Conservation (phyloP, 1,139 yeast species). For the Geotrichum bryndzae region DNA sequence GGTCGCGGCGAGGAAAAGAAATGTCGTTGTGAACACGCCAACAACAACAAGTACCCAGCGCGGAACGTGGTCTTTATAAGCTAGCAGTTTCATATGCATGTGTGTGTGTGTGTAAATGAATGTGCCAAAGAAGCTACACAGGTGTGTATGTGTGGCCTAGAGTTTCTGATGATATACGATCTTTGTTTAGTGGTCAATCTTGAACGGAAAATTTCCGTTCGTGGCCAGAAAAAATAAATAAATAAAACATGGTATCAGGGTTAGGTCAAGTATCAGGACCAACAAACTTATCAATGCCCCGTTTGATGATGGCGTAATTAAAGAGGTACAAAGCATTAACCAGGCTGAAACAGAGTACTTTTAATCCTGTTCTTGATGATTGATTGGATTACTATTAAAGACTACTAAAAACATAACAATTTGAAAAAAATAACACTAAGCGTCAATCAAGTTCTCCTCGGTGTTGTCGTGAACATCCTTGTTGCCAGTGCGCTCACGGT, state of each 20-base stretch:
- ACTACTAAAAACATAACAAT: background rate
- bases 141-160: too few species aligned
- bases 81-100: background rate
- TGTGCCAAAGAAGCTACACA: background rate
- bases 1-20: background rate
- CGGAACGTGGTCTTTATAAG: background rate
- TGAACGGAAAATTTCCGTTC: too few species aligned
- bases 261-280: background rate
- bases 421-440: slow-evolving; percentile 31
- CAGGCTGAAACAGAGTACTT: background rate
- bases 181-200: too few species aligned
- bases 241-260: background rate
- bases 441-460: slow-evolving; percentile 47
- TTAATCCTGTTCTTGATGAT: background rate
- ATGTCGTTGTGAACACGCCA: background rate
- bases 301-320: too few species aligned
- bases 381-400: background rate
- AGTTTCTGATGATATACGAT: too few species aligned
- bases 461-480: slow-evolving; percentile 36
- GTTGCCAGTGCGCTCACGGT: slow-evolving; percentile 50
- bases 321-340: too few species aligned
- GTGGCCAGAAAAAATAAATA: too few species aligned
- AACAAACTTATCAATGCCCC: too few species aligned
- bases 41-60: background rate
- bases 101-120: background rate